phyloP scores from a whole-genome alignment of 164 flowering plant species.

The Tetracentron sinense region DNA sequence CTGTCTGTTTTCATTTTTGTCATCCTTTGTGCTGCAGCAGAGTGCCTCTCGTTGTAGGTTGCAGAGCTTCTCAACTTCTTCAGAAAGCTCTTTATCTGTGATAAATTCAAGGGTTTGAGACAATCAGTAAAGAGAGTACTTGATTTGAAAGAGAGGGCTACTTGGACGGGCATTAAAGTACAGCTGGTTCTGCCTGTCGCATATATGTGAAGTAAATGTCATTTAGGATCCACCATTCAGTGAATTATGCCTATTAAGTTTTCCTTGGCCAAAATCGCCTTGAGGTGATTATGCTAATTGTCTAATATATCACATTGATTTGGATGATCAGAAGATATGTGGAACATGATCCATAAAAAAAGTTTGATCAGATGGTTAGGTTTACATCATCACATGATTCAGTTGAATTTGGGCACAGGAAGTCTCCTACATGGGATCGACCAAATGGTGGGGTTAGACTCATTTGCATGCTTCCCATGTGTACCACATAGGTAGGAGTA shows the following conservation, averaged over 20 bases:
- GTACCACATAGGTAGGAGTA: no score
- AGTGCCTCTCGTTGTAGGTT: conserved; percentile 33
- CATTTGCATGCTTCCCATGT: no score
- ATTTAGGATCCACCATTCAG: not conserved
- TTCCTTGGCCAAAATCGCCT: not conserved
- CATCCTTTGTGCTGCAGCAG: conserved; percentile 16
- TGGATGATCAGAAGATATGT: no score
- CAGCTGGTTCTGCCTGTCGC: not conserved
- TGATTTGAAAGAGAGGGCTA: not conserved
- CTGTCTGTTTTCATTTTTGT: conserved; percentile 18
- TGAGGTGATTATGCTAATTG: no score
- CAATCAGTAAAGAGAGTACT: not conserved
- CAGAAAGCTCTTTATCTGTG: conserved; percentile 57
- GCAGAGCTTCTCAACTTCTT: conserved; percentile 56
- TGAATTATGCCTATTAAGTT: not conserved
- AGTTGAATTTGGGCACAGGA: no score
- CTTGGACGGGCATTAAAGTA: not conserved
- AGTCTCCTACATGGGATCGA: no score
- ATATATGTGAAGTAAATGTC: no score
- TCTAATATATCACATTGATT: no score
- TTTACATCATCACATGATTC: no score
- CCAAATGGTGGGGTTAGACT: no score
- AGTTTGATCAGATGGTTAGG: no score
- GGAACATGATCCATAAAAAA: no score
- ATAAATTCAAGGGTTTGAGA: conserved; percentile 12